phyloP scores from a whole-genome alignment of 352 stramenopile species.

The Peronospora farinosa region DNA sequence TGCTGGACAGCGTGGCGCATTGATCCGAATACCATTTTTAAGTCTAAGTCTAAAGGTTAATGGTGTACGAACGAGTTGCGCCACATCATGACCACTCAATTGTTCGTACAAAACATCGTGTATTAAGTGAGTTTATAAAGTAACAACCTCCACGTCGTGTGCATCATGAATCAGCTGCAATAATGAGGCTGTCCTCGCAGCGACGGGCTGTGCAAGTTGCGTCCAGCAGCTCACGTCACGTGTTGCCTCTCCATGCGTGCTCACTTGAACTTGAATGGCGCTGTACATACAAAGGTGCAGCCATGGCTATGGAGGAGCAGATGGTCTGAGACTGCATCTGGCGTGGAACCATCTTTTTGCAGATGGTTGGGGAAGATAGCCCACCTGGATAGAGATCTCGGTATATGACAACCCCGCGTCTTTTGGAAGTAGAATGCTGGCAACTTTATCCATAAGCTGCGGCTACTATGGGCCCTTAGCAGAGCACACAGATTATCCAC shows the following conservation, averaged over 20 bases:
- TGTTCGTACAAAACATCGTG: background rate
- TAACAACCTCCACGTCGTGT: background rate
- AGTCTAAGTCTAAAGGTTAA: background rate
- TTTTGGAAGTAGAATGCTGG: too few relatives aligned
- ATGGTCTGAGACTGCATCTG: background rate
- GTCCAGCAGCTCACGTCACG: constrained; percentile 18
- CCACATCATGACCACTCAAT: background rate
- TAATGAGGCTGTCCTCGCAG: constrained; percentile 10
- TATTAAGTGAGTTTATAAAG: too few relatives aligned
- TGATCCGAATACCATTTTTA: constrained; percentile 25
- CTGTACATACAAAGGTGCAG: background rate
- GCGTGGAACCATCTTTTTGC: too few relatives aligned
- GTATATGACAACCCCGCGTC: too few relatives aligned
- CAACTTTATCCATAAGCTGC: too few relatives aligned
- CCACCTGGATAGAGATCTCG: too few relatives aligned
- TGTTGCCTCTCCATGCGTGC: constrained; percentile 2
- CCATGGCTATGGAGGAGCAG: background rate
- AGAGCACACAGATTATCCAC: too few relatives aligned
- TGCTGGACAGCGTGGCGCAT: constrained; percentile 27
- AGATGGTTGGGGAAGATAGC: too few relatives aligned
- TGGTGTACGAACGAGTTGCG: constrained; percentile 12
- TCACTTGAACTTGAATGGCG: constrained; percentile 9
- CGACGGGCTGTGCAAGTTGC: constrained; percentile 12
- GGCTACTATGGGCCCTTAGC: too few relatives aligned
- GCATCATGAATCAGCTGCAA: constrained; percentile 18